Conservation (phyloP, 2,329 filamentous ascomycete species). For the Aspergillus flavus region DNA sequence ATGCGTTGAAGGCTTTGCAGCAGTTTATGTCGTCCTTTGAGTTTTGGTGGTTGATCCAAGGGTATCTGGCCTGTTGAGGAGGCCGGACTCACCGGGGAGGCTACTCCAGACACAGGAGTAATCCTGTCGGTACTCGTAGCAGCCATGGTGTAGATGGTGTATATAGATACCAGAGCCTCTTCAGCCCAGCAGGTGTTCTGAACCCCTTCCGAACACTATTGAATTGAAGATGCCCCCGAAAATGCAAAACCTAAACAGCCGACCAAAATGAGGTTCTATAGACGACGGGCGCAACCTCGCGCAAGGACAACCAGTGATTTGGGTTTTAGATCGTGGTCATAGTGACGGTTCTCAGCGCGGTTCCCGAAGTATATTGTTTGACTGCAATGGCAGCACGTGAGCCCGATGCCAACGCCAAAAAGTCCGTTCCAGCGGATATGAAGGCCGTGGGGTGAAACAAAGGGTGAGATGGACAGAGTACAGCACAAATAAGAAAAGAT, state of each 20-base stretch:
- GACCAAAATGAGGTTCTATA: not conserved
- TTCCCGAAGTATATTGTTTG: slow-evolving; percentile 11
- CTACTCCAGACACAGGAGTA: slow-evolving; percentile 33
- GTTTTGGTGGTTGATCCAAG: slow-evolving; percentile 54
- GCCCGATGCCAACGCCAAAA: slow-evolving; percentile 8
- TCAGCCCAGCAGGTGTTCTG: not conserved
- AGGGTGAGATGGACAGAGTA: slow-evolving; percentile 1
- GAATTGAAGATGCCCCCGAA: not conserved
- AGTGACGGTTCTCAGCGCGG: slow-evolving; percentile 10
- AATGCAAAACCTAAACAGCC: not conserved
- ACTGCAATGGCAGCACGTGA: slow-evolving; percentile 1
- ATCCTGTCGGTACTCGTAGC: slow-evolving; percentile 32
- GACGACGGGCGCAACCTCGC: slow-evolving; percentile 17
- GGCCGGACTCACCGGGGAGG: slow-evolving; percentile 38
- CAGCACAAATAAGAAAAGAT: not conserved
- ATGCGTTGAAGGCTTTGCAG: slow-evolving; percentile 78
- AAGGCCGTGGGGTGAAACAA: not conserved
- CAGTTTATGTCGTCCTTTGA: slow-evolving; percentile 69
- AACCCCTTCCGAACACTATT: not conserved
- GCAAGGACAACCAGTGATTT: slow-evolving; percentile 8
- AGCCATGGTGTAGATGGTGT: slow-evolving; percentile 30
- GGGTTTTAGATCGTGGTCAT: slow-evolving; percentile 19
- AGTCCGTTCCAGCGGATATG: not conserved
- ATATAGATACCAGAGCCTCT: not conserved
- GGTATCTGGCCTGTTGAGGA: slow-evolving; percentile 40